Conservation (phyloP, 1,284 basidiomycete genomes). For the Apiotrichum siamense region DNA sequence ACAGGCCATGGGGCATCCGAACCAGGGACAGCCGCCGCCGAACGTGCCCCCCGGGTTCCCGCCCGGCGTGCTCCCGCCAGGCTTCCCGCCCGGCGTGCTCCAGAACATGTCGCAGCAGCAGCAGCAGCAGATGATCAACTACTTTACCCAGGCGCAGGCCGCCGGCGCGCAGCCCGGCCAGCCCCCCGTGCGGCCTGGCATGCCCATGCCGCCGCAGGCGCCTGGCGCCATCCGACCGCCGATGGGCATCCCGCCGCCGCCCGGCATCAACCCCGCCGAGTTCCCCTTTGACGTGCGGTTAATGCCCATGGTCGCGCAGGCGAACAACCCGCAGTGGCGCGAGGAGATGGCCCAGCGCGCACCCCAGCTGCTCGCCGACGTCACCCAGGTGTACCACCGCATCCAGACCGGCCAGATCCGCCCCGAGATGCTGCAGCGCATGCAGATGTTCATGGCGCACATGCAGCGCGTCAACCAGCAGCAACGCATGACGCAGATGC, state of each 20-base stretch:
- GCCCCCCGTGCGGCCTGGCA: slow-evolving; percentile 6
- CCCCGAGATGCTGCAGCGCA: slow-evolving; percentile 32
- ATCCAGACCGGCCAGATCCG: slow-evolving; percentile 24
- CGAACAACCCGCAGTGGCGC: slow-evolving; percentile 30
- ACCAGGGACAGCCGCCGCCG: no score
- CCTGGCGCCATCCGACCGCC: slow-evolving; percentile 2
- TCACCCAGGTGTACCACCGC: slow-evolving; percentile 16
- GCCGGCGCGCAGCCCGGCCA: not conserved
- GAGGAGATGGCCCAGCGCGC: slow-evolving; percentile 30
- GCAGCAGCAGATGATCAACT: slow-evolving; percentile 35
- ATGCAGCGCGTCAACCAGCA: slow-evolving; percentile 9
- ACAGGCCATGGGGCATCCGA: no score
- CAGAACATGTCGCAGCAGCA: slow-evolving; percentile 26
- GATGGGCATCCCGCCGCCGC: slow-evolving; percentile 12
- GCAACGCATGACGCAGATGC: slow-evolving; percentile 1
- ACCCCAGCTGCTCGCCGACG: slow-evolving; percentile 21
- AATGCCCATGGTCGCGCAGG: slow-evolving; percentile 21
- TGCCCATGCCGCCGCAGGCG: slow-evolving; percentile 6
- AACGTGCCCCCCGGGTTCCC: slow-evolving; percentile 3
- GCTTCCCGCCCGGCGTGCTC: slow-evolving; percentile 4
- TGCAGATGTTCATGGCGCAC: slow-evolving; percentile 32
- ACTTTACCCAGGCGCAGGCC: slow-evolving; percentile 25
- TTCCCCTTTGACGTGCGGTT: slow-evolving; percentile 42
- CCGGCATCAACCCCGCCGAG: slow-evolving; percentile 23
- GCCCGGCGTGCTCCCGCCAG: slow-evolving; percentile 9